Percentiles rank a stretch among this genome's conserved stretches.
phyloP scores from a whole-genome alignment of 495 filamentous ascomycete genomes.

The Podospora tetraspora region DNA sequence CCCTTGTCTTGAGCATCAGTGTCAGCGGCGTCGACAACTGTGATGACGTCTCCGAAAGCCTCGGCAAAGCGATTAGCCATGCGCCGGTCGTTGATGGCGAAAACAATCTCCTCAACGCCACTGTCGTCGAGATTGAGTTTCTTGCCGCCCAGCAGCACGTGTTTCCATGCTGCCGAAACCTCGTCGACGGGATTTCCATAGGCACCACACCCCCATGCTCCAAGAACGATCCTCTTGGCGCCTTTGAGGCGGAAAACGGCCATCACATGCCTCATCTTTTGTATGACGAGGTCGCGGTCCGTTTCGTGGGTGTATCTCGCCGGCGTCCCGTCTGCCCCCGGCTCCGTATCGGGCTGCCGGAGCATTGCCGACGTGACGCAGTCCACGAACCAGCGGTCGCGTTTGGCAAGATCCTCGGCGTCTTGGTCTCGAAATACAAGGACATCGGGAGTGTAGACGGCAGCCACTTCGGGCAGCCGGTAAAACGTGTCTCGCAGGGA shows the following conservation, averaged over 20 bases:
- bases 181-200: slow-evolving; percentile 58
- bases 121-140: slow-evolving; percentile 34
- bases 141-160: slow-evolving; percentile 43
- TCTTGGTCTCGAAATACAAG: slow-evolving; percentile 28
- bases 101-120: slow-evolving; percentile 16
- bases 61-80: not conserved
- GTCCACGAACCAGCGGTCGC: slow-evolving; percentile 43
- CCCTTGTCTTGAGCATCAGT: not conserved
- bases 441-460: slow-evolving; percentile 52
- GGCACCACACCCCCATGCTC: slow-evolving; percentile 64
- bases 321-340: slow-evolving; percentile 15
- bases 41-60: slow-evolving; percentile 6
- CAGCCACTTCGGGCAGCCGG: slow-evolving; percentile 46
- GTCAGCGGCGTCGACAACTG: not conserved
- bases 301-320: slow-evolving; percentile 27
- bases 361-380: slow-evolving; percentile 56
- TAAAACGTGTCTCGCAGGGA: slow-evolving; percentile 53
- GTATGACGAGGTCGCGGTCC: slow-evolving; percentile 48
- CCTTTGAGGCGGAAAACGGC: slow-evolving; percentile 49
- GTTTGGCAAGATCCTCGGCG: slow-evolving; percentile 8
- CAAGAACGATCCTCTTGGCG: slow-evolving; percentile 53
- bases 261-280: slow-evolving; percentile 55
- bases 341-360: slow-evolving; percentile 39
- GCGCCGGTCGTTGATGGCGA: not conserved
- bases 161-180: slow-evolving; percentile 57